phyloP scores from a whole-genome alignment of 106 monocot genomes.

The Vanilla planifolia region DNA sequence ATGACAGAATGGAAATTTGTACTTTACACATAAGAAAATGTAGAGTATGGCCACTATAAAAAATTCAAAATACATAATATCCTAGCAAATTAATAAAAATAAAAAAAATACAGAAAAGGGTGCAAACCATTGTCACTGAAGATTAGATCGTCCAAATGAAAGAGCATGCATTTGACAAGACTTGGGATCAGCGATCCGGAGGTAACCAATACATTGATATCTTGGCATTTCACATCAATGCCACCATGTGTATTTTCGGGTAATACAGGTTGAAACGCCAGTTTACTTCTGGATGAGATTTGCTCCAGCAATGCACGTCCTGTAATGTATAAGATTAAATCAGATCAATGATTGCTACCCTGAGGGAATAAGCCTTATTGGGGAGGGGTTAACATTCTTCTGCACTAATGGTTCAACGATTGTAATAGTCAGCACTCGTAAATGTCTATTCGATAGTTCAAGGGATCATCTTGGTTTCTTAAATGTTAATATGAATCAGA shows the following conservation, averaged over 20 bases:
- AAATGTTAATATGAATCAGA: background rate
- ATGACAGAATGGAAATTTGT: background rate
- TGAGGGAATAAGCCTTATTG: too few species aligned
- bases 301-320: constrained; percentile 58
- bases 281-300: constrained; percentile 25
- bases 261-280: constrained; percentile 6
- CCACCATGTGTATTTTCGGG: constrained; percentile 13
- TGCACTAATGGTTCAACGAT: background rate
- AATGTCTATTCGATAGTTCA: background rate
- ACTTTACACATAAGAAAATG: background rate
- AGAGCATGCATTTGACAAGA: constrained; percentile 85
- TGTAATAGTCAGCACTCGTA: background rate
- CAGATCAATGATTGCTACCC: too few species aligned
- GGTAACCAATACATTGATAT: constrained; percentile 75
- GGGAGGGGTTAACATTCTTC: too few species aligned
- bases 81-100: background rate
- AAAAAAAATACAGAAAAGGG: constrained; percentile 4
- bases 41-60: background rate
- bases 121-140: constrained; percentile 65
- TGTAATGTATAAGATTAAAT: constrained; percentile 17
- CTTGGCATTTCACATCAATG: constrained; percentile 18
- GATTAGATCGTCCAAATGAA: constrained; percentile 66
- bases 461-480: background rate
- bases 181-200: constrained; percentile 85
- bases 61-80: background rate